Conservation (phyloP, 2,329 filamentous ascomycete species). For the Zasmidium cellare region DNA sequence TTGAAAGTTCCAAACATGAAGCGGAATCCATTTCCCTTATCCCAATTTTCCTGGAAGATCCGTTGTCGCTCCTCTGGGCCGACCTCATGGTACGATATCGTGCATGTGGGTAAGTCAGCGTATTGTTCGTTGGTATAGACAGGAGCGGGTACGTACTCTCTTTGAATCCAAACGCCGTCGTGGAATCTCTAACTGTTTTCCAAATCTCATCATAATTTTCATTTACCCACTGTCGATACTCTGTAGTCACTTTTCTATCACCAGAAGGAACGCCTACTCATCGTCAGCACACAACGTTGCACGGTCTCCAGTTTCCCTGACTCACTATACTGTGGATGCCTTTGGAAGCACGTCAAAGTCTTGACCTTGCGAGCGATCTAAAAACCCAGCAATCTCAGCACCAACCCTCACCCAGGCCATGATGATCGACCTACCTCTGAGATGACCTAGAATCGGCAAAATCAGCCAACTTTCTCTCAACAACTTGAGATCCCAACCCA, state of each 20-base stretch:
- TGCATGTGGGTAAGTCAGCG: not conserved
- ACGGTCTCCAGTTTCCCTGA: not conserved
- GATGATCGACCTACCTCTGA: conserved; percentile 7
- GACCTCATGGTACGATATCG: conserved; percentile 24
- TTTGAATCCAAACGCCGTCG: conserved; percentile 37
- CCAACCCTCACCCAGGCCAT: not conserved
- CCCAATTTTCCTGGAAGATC: conserved; percentile 52
- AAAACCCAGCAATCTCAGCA: not conserved
- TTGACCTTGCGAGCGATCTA: conserved; percentile 30
- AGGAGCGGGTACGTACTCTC: conserved; percentile 19
- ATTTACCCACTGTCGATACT: conserved; percentile 35
- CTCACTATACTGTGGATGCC: conserved; percentile 38
- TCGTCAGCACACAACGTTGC: not conserved
- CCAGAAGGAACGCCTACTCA: conserved; percentile 32
- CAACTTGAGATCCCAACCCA: conserved; percentile 13
- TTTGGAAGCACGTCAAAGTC: conserved; percentile 36
- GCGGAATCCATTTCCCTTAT: conserved; percentile 52
- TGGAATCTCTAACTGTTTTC: conserved; percentile 28
- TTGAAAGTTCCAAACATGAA: conserved; percentile 58
- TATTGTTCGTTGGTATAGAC: not conserved
- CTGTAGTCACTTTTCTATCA: conserved; percentile 27
- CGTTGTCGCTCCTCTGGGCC: conserved; percentile 42
- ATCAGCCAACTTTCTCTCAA: too few relatives aligned
- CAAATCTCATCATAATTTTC: conserved; percentile 37
- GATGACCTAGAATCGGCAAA: not conserved